Evolutionary conservation across 306 rosid species (phyloP).

Genomic region (Cucurbita argyrosperma): DNA sequence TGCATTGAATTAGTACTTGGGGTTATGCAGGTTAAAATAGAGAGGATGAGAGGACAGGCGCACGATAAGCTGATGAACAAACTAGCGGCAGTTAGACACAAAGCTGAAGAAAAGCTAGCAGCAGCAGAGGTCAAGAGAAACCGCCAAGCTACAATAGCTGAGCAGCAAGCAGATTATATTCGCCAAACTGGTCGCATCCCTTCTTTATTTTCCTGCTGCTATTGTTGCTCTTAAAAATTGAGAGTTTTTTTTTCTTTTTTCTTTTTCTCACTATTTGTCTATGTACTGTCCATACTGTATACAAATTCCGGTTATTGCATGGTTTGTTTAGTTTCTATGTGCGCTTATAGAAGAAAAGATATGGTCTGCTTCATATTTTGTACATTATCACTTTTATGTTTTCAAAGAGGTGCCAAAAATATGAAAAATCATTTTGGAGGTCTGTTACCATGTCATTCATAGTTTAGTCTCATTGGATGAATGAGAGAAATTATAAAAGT

Average conservation of each 20-base stretch:
- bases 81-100: slow-evolving; percentile 62
- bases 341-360: not conserved
- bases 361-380: not conserved
- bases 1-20: not conserved
- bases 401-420: not conserved
- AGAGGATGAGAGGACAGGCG: slow-evolving; percentile 53
- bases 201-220: slow-evolving; percentile 48
- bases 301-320: not conserved
- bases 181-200: slow-evolving; percentile 77
- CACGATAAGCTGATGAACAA: slow-evolving; percentile 75
- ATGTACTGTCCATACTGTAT: not conserved
- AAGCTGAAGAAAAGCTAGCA: slow-evolving; percentile 86
- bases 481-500: too few species aligned
- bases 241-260: too few species aligned
- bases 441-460: too few species aligned
- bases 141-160: slow-evolving; percentile 58
- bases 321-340: not conserved
- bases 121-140: slow-evolving; percentile 64
- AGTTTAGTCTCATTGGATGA: too few species aligned
- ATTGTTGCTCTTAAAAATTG: slow-evolving; percentile 46
- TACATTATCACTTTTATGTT: not conserved
- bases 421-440: not conserved
- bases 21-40: slow-evolving; percentile 68
- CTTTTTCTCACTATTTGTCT: not conserved
- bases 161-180: slow-evolving; percentile 61